Percentiles rank a stretch among this genome's conserved stretches.
These are phyloP conservation scores for Penstemon newberryi DNA, from an alignment of 257 asterid species.

Conservation along the genomic window DNA sequence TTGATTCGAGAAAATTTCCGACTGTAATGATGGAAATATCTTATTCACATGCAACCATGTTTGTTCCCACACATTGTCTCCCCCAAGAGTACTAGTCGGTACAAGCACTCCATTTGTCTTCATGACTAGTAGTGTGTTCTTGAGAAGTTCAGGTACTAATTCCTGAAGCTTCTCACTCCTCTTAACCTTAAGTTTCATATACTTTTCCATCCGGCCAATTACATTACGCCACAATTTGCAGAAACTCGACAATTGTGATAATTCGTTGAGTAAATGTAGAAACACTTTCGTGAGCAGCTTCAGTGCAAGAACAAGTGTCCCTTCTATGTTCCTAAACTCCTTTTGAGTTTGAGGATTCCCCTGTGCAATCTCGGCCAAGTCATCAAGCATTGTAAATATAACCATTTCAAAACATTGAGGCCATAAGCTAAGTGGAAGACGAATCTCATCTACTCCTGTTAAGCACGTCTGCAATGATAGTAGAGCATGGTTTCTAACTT, in stretches of 20 bases:
- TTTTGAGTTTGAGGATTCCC: conserved; percentile 87
- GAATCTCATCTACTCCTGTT: conserved; percentile 66
- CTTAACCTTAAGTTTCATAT: conserved; percentile 71
- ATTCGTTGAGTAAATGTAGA: conserved; percentile 49
- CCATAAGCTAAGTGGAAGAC: conserved; percentile 65
- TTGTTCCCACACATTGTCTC: conserved; percentile 92
- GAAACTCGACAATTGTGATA: conserved; percentile 67
- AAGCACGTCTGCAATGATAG: conserved; percentile 68
- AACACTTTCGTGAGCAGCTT: conserved; percentile 72
- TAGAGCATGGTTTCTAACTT: conserved; percentile 88
- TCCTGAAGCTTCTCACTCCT: conserved; percentile 85
- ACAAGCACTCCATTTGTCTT: conserved; percentile 76
- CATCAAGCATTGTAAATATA: conserved; percentile 84
- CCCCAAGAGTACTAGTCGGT: conserved; percentile 76
- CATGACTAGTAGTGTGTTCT: conserved; percentile 78
- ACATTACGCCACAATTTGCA: conserved; percentile 90
- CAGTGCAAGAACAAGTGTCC: conserved; percentile 78
- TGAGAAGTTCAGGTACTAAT: conserved; percentile 79
- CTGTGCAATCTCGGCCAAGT: conserved; percentile 80
- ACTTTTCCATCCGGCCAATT: conserved; percentile 83
- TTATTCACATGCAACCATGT: conserved; percentile 94
- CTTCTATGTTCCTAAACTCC: conserved; percentile 85
- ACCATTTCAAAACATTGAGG: conserved; percentile 87
- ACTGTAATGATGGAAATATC: conserved; percentile 67
- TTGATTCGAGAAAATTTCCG: conserved; percentile 65